Conservation (phyloP, 306 rosid genomes). For the Boehmeria nivea region DNA sequence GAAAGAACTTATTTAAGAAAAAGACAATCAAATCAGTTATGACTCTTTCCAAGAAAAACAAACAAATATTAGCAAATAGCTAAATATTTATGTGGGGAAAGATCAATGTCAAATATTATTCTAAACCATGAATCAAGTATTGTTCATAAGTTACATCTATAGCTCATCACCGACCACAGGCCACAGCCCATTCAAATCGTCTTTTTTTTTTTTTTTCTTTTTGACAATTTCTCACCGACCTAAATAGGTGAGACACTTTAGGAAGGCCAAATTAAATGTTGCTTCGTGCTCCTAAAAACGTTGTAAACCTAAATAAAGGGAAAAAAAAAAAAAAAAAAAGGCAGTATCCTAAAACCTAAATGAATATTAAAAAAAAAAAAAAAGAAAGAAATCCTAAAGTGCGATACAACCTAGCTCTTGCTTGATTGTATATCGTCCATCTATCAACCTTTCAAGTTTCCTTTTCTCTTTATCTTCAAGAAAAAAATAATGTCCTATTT, state of each 20-base stretch:
- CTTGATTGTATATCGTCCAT: too few relatives aligned
- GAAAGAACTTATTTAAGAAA: neutral
- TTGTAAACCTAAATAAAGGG: too few relatives aligned
- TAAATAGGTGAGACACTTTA: neutral
- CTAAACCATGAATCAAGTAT: neutral
- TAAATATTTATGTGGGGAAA: too few relatives aligned
- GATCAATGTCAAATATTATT: neutral
- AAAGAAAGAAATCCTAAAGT: neutral
- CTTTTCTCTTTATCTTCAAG: neutral
- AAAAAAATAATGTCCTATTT: too few relatives aligned
- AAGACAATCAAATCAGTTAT: neutral
- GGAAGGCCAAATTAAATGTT: neutral
- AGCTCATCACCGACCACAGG: too few relatives aligned
- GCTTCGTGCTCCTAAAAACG: too few relatives aligned
- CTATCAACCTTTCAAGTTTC: neutral
- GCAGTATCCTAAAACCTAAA: too few relatives aligned
- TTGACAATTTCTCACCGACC: neutral
- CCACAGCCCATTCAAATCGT: too few relatives aligned
- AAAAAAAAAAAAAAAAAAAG: neutral
- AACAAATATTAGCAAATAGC: too few relatives aligned
- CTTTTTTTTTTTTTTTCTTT: too few relatives aligned
- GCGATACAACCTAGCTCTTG: too few relatives aligned
- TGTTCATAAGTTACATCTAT: neutral
- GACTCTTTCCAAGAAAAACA: neutral
- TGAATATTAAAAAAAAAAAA: neutral